Percentiles rank a stretch among this genome's conserved stretches.
These are phyloP conservation scores for Themeda triandra DNA, from an alignment of 176 grass and related monocot species.

Conservation along the genomic window DNA sequence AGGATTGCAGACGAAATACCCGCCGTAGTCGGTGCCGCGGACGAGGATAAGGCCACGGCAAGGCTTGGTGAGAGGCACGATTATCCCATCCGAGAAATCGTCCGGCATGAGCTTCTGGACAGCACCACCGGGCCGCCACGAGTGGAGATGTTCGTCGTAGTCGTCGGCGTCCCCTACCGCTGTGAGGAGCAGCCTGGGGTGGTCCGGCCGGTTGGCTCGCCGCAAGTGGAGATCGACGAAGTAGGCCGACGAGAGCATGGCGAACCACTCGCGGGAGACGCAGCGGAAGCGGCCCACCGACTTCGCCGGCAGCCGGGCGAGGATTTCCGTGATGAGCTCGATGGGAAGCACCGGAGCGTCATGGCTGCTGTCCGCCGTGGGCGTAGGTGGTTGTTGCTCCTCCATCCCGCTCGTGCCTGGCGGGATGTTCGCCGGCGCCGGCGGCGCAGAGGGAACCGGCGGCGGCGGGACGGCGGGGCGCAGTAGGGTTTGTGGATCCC, in stretches of 20 bases:
- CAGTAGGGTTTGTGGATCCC: not conserved
- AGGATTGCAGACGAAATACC: conserved; percentile 14
- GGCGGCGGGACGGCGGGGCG: not conserved
- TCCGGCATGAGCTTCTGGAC: conserved; percentile 10
- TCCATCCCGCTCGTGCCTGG: not conserved
- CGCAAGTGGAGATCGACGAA: not conserved
- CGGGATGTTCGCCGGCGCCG: not conserved
- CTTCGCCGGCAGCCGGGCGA: conserved; percentile 26
- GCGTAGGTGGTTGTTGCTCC: not conserved
- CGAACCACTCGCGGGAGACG: not conserved
- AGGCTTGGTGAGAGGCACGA: conserved; percentile 6
- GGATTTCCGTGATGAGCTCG: not conserved
- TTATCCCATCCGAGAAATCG: not conserved
- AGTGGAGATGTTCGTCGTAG: conserved; percentile 5
- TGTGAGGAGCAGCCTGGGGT: not conserved
- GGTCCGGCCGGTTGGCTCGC: not conserved
- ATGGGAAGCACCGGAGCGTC: not conserved
- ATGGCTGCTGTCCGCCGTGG: not conserved
- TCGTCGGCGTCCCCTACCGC: not conserved
- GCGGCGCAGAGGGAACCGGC: not conserved
- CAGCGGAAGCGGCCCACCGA: conserved; percentile 10
- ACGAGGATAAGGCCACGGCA: conserved; percentile 15
- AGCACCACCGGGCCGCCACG: not conserved
- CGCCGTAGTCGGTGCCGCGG: not conserved
- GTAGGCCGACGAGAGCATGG: not conserved